Base-by-base conservation (phyloP, 306 rosid genomes). In the Citrullus mucosospermus region DNA sequence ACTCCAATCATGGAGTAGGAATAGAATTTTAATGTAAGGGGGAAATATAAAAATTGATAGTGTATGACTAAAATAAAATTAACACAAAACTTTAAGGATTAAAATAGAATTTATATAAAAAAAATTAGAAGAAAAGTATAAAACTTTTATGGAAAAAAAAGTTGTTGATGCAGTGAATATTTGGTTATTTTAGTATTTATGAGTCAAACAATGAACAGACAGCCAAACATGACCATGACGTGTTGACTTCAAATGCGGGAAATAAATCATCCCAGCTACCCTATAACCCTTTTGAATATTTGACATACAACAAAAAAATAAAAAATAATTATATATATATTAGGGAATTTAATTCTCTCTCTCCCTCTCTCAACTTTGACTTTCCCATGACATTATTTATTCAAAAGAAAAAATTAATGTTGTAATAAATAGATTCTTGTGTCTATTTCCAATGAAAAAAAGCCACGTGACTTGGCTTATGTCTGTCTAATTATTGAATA, bases 191-290 rank as follows among this genome's bases (percentile, higher is more conserved):
- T 10, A 48, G 41, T 44, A 71, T 44, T 46, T 6, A 71, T 22
- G 38, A 71, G 41, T 71, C 41, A 25, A 68, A 71, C 22, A 46
- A 22, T 71, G 76, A 46, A 71, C 41, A 72, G 77, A 48, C 77
- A 72, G 36, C 59, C 77, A 72, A 50, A 71, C 28, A 72, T 50
- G 77, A 72, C 60, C 44, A 50, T 72, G 77, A 50, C 25, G 77
- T 72, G 77, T 72, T 72, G 60, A 72, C 77, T 72, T 28, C 25
- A 25, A 25, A 50, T 15, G 3, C 15, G 32, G 43, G 25, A 72
- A 72, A 51, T 46, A 72, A 72, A 14, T 50, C 39, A 46, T 48
- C 58, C 7, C 34, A 72, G 48, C 60, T 69, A 44, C 36, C 75
- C 16, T 48, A 12, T 69, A 10, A 22, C 18, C 16, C 17, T 44